Conservation (phyloP, 2,329 filamentous ascomycete genomes). For the Paraphoma sp. region DNA sequence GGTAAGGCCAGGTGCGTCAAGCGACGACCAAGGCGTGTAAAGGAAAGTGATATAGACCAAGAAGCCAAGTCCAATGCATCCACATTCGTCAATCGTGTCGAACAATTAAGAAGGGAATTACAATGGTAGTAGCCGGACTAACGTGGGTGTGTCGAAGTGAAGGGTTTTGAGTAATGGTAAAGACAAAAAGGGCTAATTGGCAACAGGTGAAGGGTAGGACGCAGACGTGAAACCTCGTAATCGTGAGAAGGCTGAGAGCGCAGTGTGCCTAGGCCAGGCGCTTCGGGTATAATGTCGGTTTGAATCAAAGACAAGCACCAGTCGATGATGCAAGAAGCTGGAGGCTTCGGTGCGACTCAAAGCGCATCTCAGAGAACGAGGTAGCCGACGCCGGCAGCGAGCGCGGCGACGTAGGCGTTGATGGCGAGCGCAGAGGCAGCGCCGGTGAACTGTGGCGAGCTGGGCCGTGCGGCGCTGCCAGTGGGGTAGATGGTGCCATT, state of each 20-base stretch:
- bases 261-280: conserved; percentile 21
- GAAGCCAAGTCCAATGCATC: conserved; percentile 7
- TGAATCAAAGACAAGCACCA: conserved; percentile 39
- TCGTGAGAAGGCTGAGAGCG: conserved; percentile 23
- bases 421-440: conserved; percentile 40
- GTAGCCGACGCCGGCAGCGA: conserved; percentile 43
- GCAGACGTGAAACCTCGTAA: conserved; percentile 28
- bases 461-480: conserved; percentile 19
- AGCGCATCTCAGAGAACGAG: conserved; percentile 41
- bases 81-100: conserved; percentile 38
- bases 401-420: conserved; percentile 37
- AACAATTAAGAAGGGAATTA: conserved; percentile 36
- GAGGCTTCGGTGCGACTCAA: conserved; percentile 11
- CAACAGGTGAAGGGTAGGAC: conserved; percentile 2
- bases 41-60: neutral
- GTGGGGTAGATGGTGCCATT: conserved; percentile 31
- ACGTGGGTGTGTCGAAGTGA: conserved; percentile 9
- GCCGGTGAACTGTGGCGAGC: conserved; percentile 35
- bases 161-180: conserved; percentile 11
- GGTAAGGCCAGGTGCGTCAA: neutral
- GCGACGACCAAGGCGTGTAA: conserved; percentile 6
- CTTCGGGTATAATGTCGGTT: neutral
- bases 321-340: conserved; percentile 38
- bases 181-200: conserved; percentile 13
- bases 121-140: conserved; percentile 30